phyloP scores from a whole-genome alignment of 352 stramenopile genomes.

The Blastocystis sp. region DNA sequence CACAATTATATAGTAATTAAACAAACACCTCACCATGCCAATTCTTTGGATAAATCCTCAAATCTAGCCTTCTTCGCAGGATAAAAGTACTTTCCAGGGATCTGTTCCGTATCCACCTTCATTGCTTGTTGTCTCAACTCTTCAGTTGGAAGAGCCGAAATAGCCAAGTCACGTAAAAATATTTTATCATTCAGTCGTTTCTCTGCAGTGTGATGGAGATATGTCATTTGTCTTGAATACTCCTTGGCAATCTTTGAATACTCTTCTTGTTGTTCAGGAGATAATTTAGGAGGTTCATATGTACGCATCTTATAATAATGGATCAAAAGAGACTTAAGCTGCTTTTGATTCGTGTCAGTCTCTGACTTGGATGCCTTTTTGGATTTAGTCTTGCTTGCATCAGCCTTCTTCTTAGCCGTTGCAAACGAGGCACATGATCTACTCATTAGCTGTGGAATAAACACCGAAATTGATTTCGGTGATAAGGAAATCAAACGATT shows the following conservation, averaged over 20 bases:
- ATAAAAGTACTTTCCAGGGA: constrained; percentile 59
- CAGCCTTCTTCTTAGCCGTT: neutral
- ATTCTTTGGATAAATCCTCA: constrained; percentile 37
- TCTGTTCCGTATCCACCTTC: constrained; percentile 8
- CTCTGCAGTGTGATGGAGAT: constrained; percentile 9
- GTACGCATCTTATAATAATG: constrained; percentile 36
- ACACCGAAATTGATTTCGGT: neutral
- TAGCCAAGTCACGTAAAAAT: constrained; percentile 31
- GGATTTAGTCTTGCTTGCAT: neutral
- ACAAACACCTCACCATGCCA: constrained; percentile 35
- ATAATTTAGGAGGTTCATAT: constrained; percentile 13
- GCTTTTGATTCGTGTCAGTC: neutral
- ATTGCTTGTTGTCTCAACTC: neutral
- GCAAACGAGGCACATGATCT: neutral
- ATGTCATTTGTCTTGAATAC: constrained; percentile 38
- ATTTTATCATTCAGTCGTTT: constrained; percentile 33
- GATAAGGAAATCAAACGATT: neutral
- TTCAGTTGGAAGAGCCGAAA: constrained; percentile 25
- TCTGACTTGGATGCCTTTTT: constrained; percentile 48
- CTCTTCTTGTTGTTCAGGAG: constrained; percentile 23
- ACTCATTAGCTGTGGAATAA: neutral
- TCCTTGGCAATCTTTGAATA: constrained; percentile 22
- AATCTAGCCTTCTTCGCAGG: constrained; percentile 38
- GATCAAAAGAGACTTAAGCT: constrained; percentile 5
- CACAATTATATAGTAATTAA: neutral